phyloP scores from a whole-genome alignment of 2,329 filamentous ascomycete species.

The Stachybotrys elegans region DNA sequence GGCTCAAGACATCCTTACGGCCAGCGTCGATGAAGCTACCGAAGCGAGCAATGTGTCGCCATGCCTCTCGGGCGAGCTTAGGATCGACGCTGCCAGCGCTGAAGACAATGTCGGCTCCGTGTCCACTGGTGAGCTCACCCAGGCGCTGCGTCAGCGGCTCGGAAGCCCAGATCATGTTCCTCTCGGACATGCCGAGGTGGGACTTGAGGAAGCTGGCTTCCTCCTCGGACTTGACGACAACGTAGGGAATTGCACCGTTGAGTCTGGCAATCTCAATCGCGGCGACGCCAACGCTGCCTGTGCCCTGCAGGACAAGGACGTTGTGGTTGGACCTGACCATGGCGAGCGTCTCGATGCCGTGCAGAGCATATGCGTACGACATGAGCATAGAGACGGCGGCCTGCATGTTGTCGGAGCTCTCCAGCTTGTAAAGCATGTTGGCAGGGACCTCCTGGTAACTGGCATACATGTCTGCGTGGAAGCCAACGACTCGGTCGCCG shows the following conservation, averaged over 20 bases:
- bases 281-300: slow-evolving; percentile 14
- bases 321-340: slow-evolving; percentile 10
- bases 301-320: slow-evolving; percentile 15
- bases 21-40: slow-evolving; percentile 1
- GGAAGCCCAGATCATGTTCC: not conserved
- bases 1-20: slow-evolving; percentile 15
- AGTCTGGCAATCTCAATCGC: slow-evolving; percentile 14
- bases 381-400: slow-evolving; percentile 9
- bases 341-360: slow-evolving; percentile 17
- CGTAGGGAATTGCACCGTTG: slow-evolving; percentile 13
- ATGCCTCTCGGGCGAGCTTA: not conserved
- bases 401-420: slow-evolving; percentile 8
- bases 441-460: slow-evolving; percentile 13
- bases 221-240: slow-evolving; percentile 6
- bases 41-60: slow-evolving; percentile 1
- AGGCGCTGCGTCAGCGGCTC: not conserved
- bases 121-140: not conserved
- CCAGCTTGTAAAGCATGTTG: slow-evolving; percentile 12
- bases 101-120: slow-evolving; percentile 1
- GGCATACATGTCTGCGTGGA: slow-evolving; percentile 13
- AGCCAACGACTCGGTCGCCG: slow-evolving; percentile 19
- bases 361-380: slow-evolving; percentile 10
- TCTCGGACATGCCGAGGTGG: not conserved
- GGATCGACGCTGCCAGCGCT: slow-evolving; percentile 1
- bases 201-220: not conserved